Evolutionary conservation across 2,329 filamentous ascomycete genomes (phyloP).

Genomic region (Colletotrichum viniferum): DNA sequence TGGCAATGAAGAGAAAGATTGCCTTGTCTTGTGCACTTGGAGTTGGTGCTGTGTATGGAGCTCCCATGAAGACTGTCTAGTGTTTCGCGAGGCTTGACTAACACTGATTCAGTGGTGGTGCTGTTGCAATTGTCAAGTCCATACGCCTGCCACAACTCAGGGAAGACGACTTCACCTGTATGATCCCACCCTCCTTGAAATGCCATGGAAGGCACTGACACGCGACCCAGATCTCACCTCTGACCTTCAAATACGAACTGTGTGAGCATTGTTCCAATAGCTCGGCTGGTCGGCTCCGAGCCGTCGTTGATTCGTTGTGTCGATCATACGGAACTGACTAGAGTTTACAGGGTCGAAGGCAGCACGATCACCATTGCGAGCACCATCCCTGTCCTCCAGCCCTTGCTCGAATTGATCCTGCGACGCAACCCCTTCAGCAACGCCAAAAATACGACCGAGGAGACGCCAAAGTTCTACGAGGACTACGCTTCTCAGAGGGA

Average conservation of each 20-base stretch:
- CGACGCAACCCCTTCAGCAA: neutral
- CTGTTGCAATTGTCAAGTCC: conserved; percentile 36
- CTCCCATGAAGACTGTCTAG: neutral
- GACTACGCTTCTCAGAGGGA: neutral
- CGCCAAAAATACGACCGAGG: neutral
- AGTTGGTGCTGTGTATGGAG: conserved; percentile 38
- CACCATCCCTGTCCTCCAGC: conserved; percentile 38
- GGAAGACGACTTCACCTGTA: conserved; percentile 28
- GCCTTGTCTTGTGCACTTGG: conserved; percentile 40
- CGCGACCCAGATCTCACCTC: conserved; percentile 34
- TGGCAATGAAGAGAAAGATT: conserved; percentile 45
- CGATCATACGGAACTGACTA: neutral
- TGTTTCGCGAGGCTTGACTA: neutral
- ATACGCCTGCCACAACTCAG: conserved; percentile 34
- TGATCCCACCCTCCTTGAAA: neutral
- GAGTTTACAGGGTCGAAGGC: conserved; percentile 31
- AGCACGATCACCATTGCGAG: conserved; percentile 37
- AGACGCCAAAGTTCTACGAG: neutral
- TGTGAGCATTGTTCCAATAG: conserved; percentile 30
- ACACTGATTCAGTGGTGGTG: conserved; percentile 10
- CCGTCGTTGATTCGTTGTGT: neutral
- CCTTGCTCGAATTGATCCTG: conserved; percentile 22
- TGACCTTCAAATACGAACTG: conserved; percentile 49
- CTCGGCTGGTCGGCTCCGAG: neutral
- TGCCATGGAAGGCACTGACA: neutral